Conservation (phyloP, 129 eudicot genomes). For the Silybum marianum region DNA sequence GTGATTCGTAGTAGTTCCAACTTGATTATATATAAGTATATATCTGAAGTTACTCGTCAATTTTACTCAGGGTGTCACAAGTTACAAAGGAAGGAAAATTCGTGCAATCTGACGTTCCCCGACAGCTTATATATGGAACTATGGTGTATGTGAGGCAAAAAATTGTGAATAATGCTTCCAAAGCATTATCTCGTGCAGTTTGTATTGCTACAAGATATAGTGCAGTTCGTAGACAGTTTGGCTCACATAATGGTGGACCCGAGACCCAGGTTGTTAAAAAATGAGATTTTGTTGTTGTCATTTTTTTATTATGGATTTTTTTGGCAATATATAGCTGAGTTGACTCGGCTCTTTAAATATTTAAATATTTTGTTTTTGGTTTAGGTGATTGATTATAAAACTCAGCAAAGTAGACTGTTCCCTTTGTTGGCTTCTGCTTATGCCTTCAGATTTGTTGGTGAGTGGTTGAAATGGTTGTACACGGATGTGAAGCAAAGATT, state of each 20-base stretch:
- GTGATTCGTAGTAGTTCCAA: not conserved
- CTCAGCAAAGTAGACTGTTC: slow-evolving; percentile 95
- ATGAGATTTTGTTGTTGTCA: not conserved
- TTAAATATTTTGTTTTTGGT: not conserved
- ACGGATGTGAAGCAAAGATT: slow-evolving; percentile 84
- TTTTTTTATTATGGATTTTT: not conserved
- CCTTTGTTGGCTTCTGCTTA: slow-evolving; percentile 97
- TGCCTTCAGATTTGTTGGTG: slow-evolving; percentile 97
- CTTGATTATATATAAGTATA: not conserved
- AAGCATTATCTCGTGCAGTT: slow-evolving; percentile 88
- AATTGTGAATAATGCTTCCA: slow-evolving; percentile 88
- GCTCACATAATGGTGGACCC: slow-evolving; percentile 82
- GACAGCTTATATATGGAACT: slow-evolving; percentile 88
- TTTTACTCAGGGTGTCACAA: slow-evolving; percentile 65
- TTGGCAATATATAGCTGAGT: not conserved
- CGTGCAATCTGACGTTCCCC: slow-evolving; percentile 81
- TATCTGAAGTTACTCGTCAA: slow-evolving; percentile 12
- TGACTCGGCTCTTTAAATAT: not conserved
- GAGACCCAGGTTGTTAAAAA: slow-evolving; percentile 78
- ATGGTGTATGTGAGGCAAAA: slow-evolving; percentile 94
- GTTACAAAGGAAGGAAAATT: slow-evolving; percentile 89
- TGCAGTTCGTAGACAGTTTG: slow-evolving; percentile 96
- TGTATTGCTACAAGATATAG: slow-evolving; percentile 97
- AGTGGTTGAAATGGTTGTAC: slow-evolving; percentile 92
- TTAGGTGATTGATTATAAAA: slow-evolving; percentile 95